Evolutionary conservation across 2,329 filamentous ascomycete genomes (phyloP).

Genomic region (Magnaporthales sp.): DNA sequence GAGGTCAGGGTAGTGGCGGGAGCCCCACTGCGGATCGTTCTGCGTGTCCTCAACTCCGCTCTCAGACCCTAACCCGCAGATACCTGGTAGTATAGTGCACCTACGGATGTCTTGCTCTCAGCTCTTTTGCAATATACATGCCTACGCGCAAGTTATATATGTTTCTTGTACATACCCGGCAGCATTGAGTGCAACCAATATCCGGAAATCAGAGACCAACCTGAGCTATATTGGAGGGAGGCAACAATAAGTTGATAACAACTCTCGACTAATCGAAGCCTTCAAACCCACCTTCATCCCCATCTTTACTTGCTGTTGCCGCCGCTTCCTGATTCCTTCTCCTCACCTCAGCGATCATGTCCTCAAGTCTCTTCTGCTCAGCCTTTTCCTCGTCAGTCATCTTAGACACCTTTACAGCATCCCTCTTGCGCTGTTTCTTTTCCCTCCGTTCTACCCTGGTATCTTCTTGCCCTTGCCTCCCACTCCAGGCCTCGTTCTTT

Average conservation of each 20-base stretch:
- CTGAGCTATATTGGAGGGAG: background rate
- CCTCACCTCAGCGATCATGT: slow-evolving; percentile 57
- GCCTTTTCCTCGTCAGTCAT: slow-evolving; percentile 65
- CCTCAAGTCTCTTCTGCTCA: slow-evolving; percentile 53
- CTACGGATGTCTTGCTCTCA: too few species aligned
- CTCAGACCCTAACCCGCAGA: background rate
- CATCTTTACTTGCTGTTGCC: slow-evolving; percentile 19
- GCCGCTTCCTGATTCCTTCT: slow-evolving; percentile 37
- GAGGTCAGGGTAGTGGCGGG: background rate
- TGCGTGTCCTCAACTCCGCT: background rate
- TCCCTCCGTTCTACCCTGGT: slow-evolving; percentile 34
- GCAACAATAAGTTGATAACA: background rate
- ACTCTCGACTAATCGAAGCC: slow-evolving; percentile 37
- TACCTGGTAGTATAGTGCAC: background rate
- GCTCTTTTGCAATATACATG: too few species aligned
- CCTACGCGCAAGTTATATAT: too few species aligned
- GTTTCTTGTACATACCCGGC: background rate
- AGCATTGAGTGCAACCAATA: background rate
- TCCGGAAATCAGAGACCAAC: background rate
- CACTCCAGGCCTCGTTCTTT: slow-evolving; percentile 64
- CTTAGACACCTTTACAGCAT: slow-evolving; percentile 51
- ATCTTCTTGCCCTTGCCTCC: slow-evolving; percentile 58
- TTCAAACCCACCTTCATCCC: slow-evolving; percentile 47
- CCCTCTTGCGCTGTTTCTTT: slow-evolving; percentile 31
- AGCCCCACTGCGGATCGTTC: background rate